Evolutionary conservation across 164 flowering plant species (phyloP), one percentile per base, ranked within the genome.

Genomic region (Stephania cephalantha): DNA sequence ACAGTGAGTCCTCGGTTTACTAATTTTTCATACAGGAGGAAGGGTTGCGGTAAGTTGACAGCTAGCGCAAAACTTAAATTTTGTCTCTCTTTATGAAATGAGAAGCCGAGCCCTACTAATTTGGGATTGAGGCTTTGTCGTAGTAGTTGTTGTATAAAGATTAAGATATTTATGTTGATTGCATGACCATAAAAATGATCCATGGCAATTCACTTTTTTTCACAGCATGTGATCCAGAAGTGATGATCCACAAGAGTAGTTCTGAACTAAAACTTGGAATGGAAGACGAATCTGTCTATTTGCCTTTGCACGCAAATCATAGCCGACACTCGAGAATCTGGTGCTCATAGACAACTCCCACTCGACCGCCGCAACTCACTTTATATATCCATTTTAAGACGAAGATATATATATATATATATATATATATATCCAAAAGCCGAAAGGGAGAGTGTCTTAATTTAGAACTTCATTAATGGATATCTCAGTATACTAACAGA

Each of bases 231-330:
- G 13, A 25, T 66, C 5, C 69, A 29, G 35, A 25, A 29, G 13
- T 25, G 66, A 18, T 29, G 35, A 69, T n/a, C 13, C 1, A 73
- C 64, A 18, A 66, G 44, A 66, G 44, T 20, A 46, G 3, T 35
- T 35, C 42, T 1, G 42, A 35, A 35, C 42, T 35, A n/a, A 61
- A 61, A 61, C 66, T 44, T 42, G 53, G 12, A 61, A 64, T 63
- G 55, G 48, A 66, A 30, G 71, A 68, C 52, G 76, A 74, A 74
- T 74, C 71, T 74, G 25, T 48, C 30, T 17, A 74, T 15, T 65
- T 74, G 65, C 45, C 76, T 46, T 74, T 74, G 71, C 64, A 74
- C 71, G 76, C 76, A 74, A 67, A 66, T 66, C 76, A 74, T 74
- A 74, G 76, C 64, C 76, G 76, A 74, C 76, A 74, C 53, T 48